Evolutionary conservation across 2,329 filamentous ascomycete genomes (phyloP).

Genomic region (Fusarium lyarnte): DNA sequence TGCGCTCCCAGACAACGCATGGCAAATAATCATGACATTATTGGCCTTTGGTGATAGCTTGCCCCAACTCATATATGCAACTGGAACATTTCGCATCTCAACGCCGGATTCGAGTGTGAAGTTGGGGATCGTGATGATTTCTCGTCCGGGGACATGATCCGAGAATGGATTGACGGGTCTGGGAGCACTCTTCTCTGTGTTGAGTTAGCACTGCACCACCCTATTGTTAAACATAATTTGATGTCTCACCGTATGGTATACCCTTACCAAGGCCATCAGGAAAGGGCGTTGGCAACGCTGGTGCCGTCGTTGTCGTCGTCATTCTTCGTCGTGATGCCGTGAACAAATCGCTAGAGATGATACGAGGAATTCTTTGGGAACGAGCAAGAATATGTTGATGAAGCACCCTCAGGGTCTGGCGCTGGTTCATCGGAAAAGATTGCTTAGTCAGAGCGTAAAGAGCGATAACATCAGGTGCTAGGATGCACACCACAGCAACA

Average conservation of each 20-base stretch:
- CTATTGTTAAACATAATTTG: accelerated
- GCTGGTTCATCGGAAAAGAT: not conserved
- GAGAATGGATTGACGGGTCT: not conserved
- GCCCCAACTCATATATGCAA: not conserved
- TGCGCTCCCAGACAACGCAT: not conserved
- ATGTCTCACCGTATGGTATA: not conserved
- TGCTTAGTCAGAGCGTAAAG: not conserved
- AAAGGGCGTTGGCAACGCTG: not conserved
- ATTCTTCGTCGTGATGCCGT: not conserved
- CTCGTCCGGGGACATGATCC: not conserved
- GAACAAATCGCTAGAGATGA: not conserved
- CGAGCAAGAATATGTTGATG: not conserved
- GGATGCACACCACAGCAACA: not conserved
- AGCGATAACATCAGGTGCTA: not conserved
- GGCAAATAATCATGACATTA: not conserved
- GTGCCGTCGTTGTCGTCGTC: not conserved
- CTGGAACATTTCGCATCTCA: not conserved
- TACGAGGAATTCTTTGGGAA: not conserved
- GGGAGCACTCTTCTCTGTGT: not conserved
- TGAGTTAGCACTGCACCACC: not conserved
- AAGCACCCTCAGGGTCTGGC: not conserved
- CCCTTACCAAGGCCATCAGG: not conserved
- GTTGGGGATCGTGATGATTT: not conserved
- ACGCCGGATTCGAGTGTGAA: not conserved
- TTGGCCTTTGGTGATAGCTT: not conserved